Evolutionary conservation across 305 asterid genomes (phyloP).

Genomic region (Fraxinus velutina): DNA sequence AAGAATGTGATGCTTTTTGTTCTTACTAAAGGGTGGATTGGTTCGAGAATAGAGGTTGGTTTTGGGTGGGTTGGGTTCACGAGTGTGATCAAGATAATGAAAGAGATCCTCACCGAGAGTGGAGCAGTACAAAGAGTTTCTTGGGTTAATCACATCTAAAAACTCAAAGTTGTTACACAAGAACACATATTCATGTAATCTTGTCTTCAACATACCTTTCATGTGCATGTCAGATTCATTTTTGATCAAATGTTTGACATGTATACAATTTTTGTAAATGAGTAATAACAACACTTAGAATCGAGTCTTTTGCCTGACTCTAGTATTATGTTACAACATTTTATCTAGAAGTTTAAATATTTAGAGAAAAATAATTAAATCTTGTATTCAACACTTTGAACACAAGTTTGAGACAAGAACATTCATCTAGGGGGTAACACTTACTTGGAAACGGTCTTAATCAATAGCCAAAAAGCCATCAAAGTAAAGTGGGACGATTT

Average conservation of each 20-base stretch:
- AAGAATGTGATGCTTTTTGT: background rate
- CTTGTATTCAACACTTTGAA: background rate
- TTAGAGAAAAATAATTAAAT: background rate
- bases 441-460: too few relatives aligned
- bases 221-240: background rate
- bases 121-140: background rate
- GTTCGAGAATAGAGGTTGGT: background rate
- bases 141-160: background rate
- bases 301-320: background rate
- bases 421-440: background rate
- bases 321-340: background rate
- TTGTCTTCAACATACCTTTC: background rate
- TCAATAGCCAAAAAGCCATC: background rate
- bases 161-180: background rate
- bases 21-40: background rate
- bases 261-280: background rate
- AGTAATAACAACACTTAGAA: background rate
- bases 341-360: background rate
- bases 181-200: background rate
- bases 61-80: background rate
- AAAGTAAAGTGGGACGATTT: background rate
- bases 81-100: background rate
- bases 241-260: background rate
- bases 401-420: background rate
- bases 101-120: background rate